Conservation (phyloP, 1,284 basidiomycete genomes). For the Cryptococcus amylolentus region DNA sequence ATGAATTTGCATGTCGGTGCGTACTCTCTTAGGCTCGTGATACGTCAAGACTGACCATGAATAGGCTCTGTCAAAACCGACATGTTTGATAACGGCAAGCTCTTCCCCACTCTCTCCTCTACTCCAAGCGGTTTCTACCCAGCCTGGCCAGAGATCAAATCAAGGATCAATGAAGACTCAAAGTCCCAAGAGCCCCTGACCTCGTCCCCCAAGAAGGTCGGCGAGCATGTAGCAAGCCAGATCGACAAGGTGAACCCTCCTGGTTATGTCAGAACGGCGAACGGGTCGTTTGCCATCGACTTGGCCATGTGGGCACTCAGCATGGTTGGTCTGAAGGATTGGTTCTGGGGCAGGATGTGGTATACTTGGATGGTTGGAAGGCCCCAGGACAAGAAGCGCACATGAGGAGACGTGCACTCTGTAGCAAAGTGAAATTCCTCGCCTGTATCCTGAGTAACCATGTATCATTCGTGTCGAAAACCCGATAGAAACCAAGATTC, state of each 20-base stretch:
- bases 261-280: not conserved
- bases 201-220: not conserved
- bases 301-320: not conserved
- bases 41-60: not conserved
- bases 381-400: not conserved
- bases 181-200: too few species aligned
- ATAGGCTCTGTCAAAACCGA: not conserved
- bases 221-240: not conserved
- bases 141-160: not conserved
- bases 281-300: not conserved
- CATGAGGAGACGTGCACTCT: not conserved
- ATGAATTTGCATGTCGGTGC: constrained; percentile 15
- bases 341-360: not conserved
- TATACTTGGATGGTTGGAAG: not conserved
- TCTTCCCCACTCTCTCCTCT: not conserved
- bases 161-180: not conserved
- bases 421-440: too few species aligned
- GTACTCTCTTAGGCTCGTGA: not conserved
- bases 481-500: too few species aligned
- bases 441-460: too few species aligned
- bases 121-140: not conserved
- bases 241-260: not conserved
- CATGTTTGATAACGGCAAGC: not conserved
- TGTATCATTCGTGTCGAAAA: too few species aligned
- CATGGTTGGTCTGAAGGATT: constrained; percentile 1